These are phyloP conservation scores for Penicillium capsulatum DNA, from an alignment of 2,329 filamentous ascomycete species.

Conservation along the genomic window DNA sequence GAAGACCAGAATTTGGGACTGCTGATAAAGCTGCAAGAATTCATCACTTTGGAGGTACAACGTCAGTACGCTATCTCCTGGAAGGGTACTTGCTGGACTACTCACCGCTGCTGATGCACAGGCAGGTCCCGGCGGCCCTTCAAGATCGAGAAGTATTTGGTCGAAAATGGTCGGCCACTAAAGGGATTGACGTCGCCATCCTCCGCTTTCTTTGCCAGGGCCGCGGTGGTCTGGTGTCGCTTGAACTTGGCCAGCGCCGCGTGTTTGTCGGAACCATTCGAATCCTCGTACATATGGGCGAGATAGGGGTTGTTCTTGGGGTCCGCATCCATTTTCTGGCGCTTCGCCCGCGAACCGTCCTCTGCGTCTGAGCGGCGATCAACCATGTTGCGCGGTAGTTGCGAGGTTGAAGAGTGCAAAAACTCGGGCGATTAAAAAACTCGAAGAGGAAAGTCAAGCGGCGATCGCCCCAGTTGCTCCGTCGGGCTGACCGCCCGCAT, in stretches of 20 bases:
- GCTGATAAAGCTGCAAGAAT: conserved; percentile 88
- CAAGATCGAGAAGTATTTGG: conserved; percentile 85
- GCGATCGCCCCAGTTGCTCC: conserved; percentile 27
- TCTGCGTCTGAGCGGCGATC: conserved; percentile 54
- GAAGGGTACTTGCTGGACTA: neutral
- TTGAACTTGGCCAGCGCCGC: conserved; percentile 63
- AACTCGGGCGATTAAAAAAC: conserved; percentile 21
- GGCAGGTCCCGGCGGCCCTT: conserved; percentile 78
- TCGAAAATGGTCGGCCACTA: conserved; percentile 70
- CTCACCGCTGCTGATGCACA: conserved; percentile 81
- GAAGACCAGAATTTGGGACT: conserved; percentile 93
- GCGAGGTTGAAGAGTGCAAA: conserved; percentile 13
- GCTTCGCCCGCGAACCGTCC: conserved; percentile 50
- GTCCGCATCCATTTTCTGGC: conserved; percentile 50
- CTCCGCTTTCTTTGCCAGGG: conserved; percentile 69
- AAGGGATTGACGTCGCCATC: conserved; percentile 81
- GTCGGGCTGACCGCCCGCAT: conserved; percentile 24
- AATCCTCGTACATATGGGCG: conserved; percentile 68
- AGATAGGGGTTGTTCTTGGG: conserved; percentile 77
- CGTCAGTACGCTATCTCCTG: neutral
- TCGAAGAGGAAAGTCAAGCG: conserved; percentile 34
- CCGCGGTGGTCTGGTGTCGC: conserved; percentile 75
- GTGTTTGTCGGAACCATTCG: conserved; percentile 32
- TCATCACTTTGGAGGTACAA: conserved; percentile 63
- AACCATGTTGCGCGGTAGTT: conserved; percentile 44